These are phyloP conservation scores for Russula foetens DNA, from an alignment of 768 basidiomycete species.

Conservation along the genomic window DNA sequence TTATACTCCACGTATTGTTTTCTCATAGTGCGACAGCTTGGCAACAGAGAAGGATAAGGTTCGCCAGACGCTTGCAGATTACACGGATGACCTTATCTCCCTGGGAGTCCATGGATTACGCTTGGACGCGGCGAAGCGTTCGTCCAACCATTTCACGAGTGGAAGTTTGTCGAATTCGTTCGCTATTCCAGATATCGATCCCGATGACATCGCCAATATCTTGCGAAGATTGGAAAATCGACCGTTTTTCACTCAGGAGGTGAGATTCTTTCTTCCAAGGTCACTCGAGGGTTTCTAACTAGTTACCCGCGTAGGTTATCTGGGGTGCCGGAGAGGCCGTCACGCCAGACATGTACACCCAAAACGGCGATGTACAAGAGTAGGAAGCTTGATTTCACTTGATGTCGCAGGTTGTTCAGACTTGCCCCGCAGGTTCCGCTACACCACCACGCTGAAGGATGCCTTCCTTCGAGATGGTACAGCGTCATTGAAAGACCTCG, in stretches of 20 bases:
- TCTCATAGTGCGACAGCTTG: slow-evolving; percentile 31
- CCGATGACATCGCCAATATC: slow-evolving; percentile 48
- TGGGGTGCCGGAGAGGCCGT: slow-evolving; percentile 43
- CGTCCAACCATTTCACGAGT: slow-evolving; percentile 9
- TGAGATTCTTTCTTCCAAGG: not conserved
- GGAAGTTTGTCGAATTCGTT: not conserved
- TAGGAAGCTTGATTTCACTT: slow-evolving; percentile 5
- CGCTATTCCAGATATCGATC: slow-evolving; percentile 40
- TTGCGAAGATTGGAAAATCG: slow-evolving; percentile 31
- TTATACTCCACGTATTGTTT: not conserved
- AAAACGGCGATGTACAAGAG: slow-evolving; percentile 62
- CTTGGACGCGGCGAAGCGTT: slow-evolving; percentile 59
- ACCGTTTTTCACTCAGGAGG: slow-evolving; percentile 60
- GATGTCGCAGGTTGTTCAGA: too few relatives aligned
- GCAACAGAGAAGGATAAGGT: slow-evolving; percentile 58
- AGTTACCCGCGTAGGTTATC: slow-evolving; percentile 20
- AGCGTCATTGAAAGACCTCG: slow-evolving; percentile 42
- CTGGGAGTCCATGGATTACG: slow-evolving; percentile 57
- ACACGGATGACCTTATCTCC: slow-evolving; percentile 52
- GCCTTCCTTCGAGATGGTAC: slow-evolving; percentile 48
- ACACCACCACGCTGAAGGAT: slow-evolving; percentile 41
- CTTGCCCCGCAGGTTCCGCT: slow-evolving; percentile 39
- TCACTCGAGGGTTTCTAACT: not conserved
- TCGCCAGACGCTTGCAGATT: slow-evolving; percentile 41
- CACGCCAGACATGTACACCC: slow-evolving; percentile 48